A percentile compares a stretch with the other conserved stretches of the same genome.
These are phyloP conservation scores for Phlyctochytrium planicorne DNA, from an alignment of 192 early-diverging fungal species.

Conservation along the genomic window DNA sequence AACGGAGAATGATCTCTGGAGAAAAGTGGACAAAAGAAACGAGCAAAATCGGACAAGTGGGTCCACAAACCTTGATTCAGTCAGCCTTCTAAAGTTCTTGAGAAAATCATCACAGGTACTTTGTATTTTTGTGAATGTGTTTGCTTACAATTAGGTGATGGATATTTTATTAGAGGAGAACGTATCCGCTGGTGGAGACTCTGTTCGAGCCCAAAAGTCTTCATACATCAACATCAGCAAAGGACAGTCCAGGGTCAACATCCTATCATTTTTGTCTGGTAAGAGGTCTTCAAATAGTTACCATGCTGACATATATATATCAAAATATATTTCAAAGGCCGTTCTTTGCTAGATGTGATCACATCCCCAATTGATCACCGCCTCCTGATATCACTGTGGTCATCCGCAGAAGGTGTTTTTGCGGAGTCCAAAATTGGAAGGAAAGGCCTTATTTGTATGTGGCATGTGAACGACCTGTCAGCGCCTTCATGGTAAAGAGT, in stretches of 20 bases:
- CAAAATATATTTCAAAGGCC: no score
- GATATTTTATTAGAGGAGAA: conserved; percentile 47
- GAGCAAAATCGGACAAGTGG: not conserved
- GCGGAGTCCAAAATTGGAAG: not conserved
- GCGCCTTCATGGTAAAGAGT: conserved; percentile 34
- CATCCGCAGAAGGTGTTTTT: not conserved
- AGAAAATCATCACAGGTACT: conserved; percentile 33
- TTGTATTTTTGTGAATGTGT: conserved; percentile 1
- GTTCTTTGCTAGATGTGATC: no score
- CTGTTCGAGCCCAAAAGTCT: conserved; percentile 13
- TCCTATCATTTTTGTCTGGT: conserved; percentile 23
- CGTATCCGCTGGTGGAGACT: conserved; percentile 10
- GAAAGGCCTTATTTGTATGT: conserved; percentile 3
- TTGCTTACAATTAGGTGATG: conserved; percentile 37
- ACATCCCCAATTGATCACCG: no score
- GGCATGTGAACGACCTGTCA: conserved; percentile 10
- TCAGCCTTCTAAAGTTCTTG: conserved; percentile 34
- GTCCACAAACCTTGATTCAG: conserved; percentile 24
- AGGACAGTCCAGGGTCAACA: conserved; percentile 25
- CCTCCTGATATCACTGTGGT: not conserved
- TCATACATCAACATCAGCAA: conserved; percentile 32
- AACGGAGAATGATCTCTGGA: conserved; percentile 15
- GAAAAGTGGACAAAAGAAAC: conserved; percentile 16
- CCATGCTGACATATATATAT: no score
- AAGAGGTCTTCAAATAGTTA: no score